phyloP scores from a whole-genome alignment of 202 grass and related monocot species.

The Panicum virgatum region DNA sequence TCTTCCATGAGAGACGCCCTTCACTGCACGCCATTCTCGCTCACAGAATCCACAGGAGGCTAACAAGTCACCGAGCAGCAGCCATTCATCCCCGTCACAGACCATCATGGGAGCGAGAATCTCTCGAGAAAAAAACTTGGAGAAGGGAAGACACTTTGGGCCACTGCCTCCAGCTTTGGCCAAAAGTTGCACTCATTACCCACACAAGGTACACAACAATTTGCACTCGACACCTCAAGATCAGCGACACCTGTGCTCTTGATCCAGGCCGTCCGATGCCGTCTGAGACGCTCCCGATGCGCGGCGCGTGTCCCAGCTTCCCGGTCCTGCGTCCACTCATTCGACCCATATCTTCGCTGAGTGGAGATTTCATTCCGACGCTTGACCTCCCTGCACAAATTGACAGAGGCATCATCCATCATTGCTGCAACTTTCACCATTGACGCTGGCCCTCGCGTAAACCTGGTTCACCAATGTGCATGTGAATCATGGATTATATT shows the following conservation, averaged over 20 bases:
- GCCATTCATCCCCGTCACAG: slow-evolving; percentile 25
- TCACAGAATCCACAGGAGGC: not conserved
- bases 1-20: slow-evolving; percentile 41
- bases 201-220: not conserved
- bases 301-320: not conserved
- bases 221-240: slow-evolving; percentile 15
- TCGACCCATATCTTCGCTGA: not conserved
- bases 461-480: slow-evolving; percentile 37
- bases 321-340: slow-evolving; percentile 13
- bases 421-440: slow-evolving; percentile 47
- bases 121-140: slow-evolving; percentile 28
- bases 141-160: slow-evolving; percentile 32
- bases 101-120: slow-evolving; percentile 44
- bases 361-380: slow-evolving; percentile 44
- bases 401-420: slow-evolving; percentile 11
- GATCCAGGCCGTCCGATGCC: not conserved
- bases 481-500: slow-evolving; percentile 22
- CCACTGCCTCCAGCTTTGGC: slow-evolving; percentile 40
- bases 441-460: not conserved
- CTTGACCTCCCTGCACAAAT: slow-evolving; percentile 32
- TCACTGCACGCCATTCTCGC: slow-evolving; percentile 31
- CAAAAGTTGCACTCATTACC: slow-evolving; percentile 54
- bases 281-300: not conserved
- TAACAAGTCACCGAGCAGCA: not conserved
- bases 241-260: not conserved